phyloP scores from a whole-genome alignment of 2,329 filamentous ascomycete genomes.

The Pseudocercospora crystallina region DNA sequence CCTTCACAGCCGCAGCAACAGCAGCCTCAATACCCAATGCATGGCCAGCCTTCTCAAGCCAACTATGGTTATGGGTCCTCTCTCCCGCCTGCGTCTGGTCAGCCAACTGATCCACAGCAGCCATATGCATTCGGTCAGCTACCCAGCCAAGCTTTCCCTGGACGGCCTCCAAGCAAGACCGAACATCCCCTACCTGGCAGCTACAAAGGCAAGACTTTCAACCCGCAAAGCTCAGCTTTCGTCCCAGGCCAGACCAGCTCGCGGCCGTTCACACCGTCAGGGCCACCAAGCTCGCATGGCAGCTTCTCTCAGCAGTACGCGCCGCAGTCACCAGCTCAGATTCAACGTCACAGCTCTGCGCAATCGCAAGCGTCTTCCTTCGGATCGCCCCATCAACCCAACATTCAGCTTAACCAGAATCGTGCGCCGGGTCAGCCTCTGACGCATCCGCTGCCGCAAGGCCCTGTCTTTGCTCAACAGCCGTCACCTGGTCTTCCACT shows the following conservation, averaged over 20 bases:
- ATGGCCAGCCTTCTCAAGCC: conserved; percentile 21
- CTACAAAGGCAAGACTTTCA: conserved; percentile 82
- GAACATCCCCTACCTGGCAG: conserved; percentile 84
- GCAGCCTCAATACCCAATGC: conserved; percentile 30
- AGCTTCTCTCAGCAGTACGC: conserved; percentile 10
- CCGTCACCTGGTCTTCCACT: conserved; percentile 35
- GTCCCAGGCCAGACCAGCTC: conserved; percentile 60
- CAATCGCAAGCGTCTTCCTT: conserved; percentile 33
- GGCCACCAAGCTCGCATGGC: conserved; percentile 12
- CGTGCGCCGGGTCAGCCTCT: conserved; percentile 25
- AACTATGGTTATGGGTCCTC: conserved; percentile 14
- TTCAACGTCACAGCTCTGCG: conserved; percentile 35
- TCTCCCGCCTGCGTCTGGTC: conserved; percentile 33
- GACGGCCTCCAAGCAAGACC: conserved; percentile 67
- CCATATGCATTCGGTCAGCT: conserved; percentile 77
- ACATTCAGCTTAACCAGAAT: conserved; percentile 21
- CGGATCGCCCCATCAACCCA: conserved; percentile 25
- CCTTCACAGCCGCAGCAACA: conserved; percentile 29
- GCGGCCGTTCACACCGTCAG: conserved; percentile 27
- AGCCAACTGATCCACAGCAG: conserved; percentile 39
- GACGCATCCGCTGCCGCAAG: conserved; percentile 39
- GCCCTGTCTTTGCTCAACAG: conserved; percentile 37
- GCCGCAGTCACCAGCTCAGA: conserved; percentile 14
- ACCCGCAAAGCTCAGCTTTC: conserved; percentile 91
- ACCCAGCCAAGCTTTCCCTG: conserved; percentile 67